A percentile compares a stretch with the other conserved stretches of the same genome.
phyloP scores from a whole-genome alignment of 2,329 filamentous ascomycete species.

The Colletotrichum lentis region DNA sequence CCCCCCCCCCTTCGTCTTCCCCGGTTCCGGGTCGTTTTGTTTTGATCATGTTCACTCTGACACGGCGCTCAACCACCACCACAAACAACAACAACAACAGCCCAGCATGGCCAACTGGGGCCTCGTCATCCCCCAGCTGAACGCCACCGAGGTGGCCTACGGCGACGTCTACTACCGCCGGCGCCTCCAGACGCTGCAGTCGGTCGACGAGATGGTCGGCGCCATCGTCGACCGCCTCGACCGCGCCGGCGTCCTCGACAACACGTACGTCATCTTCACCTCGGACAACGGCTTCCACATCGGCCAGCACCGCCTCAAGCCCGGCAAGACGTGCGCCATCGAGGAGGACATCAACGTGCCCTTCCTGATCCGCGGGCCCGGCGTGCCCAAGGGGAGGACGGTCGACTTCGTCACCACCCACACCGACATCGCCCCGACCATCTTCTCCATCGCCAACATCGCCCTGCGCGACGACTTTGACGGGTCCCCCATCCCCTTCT shows the following conservation, averaged over 20 bases:
- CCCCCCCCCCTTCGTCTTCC: too few relatives aligned
- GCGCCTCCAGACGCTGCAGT: conserved; percentile 61
- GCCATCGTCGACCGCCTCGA: conserved; percentile 54
- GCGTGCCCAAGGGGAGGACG: conserved; percentile 51
- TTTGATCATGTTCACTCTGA: too few relatives aligned
- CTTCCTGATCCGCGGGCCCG: conserved; percentile 64
- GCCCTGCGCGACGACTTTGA: conserved; percentile 62
- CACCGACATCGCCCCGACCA: conserved; percentile 69
- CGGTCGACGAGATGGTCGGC: conserved; percentile 64
- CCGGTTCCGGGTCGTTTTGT: too few relatives aligned
- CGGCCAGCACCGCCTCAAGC: conserved; percentile 65
- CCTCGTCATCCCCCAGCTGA: conserved; percentile 51
- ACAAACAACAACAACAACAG: conserved; percentile 27
- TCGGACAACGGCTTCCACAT: conserved; percentile 70
- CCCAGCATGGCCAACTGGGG: conserved; percentile 59
- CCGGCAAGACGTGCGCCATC: conserved; percentile 66
- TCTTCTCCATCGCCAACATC: conserved; percentile 57
- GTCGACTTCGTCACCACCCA: conserved; percentile 64
- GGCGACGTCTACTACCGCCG: conserved; percentile 62
- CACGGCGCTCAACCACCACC: background rate
- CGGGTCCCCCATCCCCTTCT: conserved; percentile 60
- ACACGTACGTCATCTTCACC: conserved; percentile 67
- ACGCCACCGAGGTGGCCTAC: conserved; percentile 52
- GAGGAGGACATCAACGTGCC: conserved; percentile 69
- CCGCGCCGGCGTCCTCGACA: conserved; percentile 66